Conservation (phyloP, 2,329 filamentous ascomycete genomes). For the Thielaviopsis ethacetica region DNA sequence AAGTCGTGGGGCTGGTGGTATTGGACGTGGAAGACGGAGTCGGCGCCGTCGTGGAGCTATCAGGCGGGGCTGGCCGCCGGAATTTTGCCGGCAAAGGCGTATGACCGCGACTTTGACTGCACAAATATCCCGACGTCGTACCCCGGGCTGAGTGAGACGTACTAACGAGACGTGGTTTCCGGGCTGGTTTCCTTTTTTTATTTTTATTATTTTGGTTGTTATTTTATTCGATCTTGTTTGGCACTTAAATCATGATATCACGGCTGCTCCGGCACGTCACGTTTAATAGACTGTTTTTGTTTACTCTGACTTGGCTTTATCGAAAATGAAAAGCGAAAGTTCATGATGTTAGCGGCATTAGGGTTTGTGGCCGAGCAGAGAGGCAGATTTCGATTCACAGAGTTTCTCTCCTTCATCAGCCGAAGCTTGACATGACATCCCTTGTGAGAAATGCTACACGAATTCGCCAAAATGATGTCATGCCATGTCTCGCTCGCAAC, state of each 20-base stretch:
- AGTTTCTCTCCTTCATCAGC: no score
- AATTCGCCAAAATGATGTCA: no score
- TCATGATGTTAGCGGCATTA: neutral
- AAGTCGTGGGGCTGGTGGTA: conserved; percentile 96
- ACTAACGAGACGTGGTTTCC: neutral
- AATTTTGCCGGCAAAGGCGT: conserved; percentile 63
- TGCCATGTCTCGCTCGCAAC: no score
- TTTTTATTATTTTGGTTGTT: neutral
- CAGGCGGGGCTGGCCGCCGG: conserved; percentile 61
- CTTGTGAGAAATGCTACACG: no score
- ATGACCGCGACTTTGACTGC: conserved; percentile 54
- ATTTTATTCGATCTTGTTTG: neutral
- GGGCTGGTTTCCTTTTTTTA: neutral
- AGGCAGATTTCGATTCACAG: no score
- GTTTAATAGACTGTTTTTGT: neutral
- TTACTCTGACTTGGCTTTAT: no score
- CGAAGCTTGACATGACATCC: no score
- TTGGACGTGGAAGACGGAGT: conserved; percentile 95
- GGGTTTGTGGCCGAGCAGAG: neutral
- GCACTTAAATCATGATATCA: neutral
- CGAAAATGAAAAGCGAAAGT: neutral
- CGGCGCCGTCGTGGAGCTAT: conserved; percentile 80
- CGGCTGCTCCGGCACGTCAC: neutral
- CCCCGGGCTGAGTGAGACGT: conserved; percentile 29
- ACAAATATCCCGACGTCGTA: conserved; percentile 39